Conservation (phyloP, 202 grass and related monocot species). For the Brachypodium distachyon region DNA sequence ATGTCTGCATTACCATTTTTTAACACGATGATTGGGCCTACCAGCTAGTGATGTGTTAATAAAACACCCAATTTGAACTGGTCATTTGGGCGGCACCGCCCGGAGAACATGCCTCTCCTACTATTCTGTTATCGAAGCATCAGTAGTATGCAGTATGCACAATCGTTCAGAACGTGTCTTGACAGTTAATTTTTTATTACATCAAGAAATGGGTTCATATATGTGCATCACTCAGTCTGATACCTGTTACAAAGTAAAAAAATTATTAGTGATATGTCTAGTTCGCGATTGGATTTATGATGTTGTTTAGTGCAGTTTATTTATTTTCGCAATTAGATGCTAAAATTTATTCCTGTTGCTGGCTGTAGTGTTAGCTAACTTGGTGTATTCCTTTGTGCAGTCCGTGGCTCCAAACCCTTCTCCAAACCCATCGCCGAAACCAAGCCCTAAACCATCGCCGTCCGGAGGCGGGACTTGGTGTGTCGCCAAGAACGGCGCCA, state of each 20-base stretch:
- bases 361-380: not conserved
- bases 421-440: constrained; percentile 20
- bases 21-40: not conserved
- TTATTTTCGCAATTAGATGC: not conserved
- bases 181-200: not conserved
- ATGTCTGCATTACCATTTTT: not conserved
- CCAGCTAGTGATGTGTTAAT: not conserved
- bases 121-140: not conserved
- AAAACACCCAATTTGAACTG: not conserved
- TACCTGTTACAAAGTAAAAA: not conserved
- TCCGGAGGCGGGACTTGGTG: constrained; percentile 57
- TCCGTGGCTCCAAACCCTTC: constrained; percentile 28
- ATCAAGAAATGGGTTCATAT: not conserved
- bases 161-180: not conserved
- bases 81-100: not conserved
- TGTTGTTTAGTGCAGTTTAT: not conserved
- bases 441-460: constrained; percentile 14
- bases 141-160: not conserved
- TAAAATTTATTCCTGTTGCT: not conserved
- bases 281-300: not conserved
- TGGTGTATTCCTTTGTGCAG: constrained; percentile 18
- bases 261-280: not conserved
- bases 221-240: not conserved
- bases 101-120: not conserved
- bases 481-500: constrained; percentile 35